Evolutionary conservation across 305 asterid species (phyloP), one percentile per base, ranked within the genome.

Genomic region (Fraxinus platypoda): DNA sequence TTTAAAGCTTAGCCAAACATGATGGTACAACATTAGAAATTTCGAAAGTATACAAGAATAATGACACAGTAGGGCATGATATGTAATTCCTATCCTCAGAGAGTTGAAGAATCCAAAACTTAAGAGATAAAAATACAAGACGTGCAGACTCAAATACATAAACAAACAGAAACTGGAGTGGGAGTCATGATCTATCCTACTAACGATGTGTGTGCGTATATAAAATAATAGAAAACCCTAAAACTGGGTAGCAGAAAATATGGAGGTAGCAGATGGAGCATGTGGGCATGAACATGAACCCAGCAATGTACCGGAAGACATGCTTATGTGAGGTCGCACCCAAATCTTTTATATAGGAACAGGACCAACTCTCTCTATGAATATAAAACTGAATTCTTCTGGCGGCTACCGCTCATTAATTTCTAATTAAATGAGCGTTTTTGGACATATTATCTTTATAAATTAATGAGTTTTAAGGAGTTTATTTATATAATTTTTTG

Each of bases 221-320:
- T 17, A 57, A 57, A 11, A 43, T 11, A 11, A 43, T 57, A 75
- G 21, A 52, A 86, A 78, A 76, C 31, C 83, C 54, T 68, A 75
- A 88, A 80, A 84, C 28, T 80, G 78, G 85, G 86, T 76, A 81
- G 86, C 88, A 82, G 86, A 80, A 89, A 87, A 84, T 54, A 83
- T 43, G 92, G 88, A 87, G 83, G 86, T 81, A 26, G 77, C 84
- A 82, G 85, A 33, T 46, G 41, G 46, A 82, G 89, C 92, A 89
- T 85, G 90, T 75, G 57, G 81, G 91, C 78, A 81, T 54, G 34
- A 62, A 80, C 85, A 81, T 49, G 88, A 80, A 73, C 3, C 76
- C 85, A 81, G 77, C 88, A 85, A 66, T 52, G 82, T 74, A 81
- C 82, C 91, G 86, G 77, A 84, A 89, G 89, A 89, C 90, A 89